A percentile compares a stretch with the other conserved stretches of the same genome.
These are phyloP conservation scores for Discostella pseudostelligera DNA, from an alignment of 108 stramenopile genomes.

Conservation along the genomic window DNA sequence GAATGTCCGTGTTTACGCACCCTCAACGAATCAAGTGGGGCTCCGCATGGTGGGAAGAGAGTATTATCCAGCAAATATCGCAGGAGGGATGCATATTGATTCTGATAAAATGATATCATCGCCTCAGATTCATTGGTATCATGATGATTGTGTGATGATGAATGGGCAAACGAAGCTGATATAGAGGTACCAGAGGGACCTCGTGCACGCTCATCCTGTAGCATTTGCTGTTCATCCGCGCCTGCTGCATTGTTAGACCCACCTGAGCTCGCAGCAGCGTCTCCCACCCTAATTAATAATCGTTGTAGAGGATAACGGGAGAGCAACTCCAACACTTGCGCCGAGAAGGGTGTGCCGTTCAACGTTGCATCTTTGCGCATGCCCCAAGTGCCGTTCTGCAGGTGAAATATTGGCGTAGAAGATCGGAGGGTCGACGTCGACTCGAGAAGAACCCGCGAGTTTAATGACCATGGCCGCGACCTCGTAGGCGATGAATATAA, in stretches of 20 bases:
- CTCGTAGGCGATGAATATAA: slow-evolving; percentile 13
- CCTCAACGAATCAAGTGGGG: slow-evolving; percentile 41
- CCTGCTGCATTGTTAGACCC: not conserved
- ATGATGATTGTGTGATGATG: not conserved
- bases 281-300: slow-evolving; percentile 34
- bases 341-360: slow-evolving; percentile 36
- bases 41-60: slow-evolving; percentile 43
- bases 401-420: slow-evolving; percentile 24
- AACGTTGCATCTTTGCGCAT: not conserved
- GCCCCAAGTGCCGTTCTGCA: not conserved
- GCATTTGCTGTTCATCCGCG: slow-evolving; percentile 14
- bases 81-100: slow-evolving; percentile 34
- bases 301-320: slow-evolving; percentile 29
- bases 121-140: slow-evolving; percentile 3
- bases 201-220: slow-evolving; percentile 18
- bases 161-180: slow-evolving; percentile 14
- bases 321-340: slow-evolving; percentile 24
- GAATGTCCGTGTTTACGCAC: slow-evolving; percentile 46
- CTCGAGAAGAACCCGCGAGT: slow-evolving; percentile 35
- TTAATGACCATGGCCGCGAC: slow-evolving; percentile 20
- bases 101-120: slow-evolving; percentile 14
- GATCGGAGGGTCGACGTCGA: slow-evolving; percentile 36
- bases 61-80: slow-evolving; percentile 35
- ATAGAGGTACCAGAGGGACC: slow-evolving; percentile 31
- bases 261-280: slow-evolving; percentile 23